Evolutionary conservation across 805 yeast genomes (phyloP), one percentile per base, ranked within the genome.

Genomic region (Teunomyces gatunensis): DNA sequence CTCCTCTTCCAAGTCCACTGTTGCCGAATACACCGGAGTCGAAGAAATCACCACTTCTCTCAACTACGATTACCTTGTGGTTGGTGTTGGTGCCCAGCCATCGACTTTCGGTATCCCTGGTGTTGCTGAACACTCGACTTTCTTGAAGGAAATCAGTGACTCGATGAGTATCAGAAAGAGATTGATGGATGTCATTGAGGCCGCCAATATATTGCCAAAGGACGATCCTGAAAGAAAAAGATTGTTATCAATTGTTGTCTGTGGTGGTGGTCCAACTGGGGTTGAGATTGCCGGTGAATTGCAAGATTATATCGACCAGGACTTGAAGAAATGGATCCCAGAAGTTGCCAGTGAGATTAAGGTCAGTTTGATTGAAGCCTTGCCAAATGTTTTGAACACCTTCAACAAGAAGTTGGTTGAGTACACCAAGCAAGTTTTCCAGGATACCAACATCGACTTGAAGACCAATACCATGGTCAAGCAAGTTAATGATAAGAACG

Each of bases 201-300:
- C 89, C 53, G 96, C 97, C 37, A 82, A 87, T 57, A 74, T 85
- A 54, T 79, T 90, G 57, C 88, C 94, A 48, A 79, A 79, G 57
- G 84, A 74, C 46, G 88, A 82, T 56, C 83, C 84, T 17, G 96
- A 88, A 66, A 83, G 97, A 71, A 80, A 83, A 71, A 82, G 96
- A 67, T 78, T 92, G 59, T 79, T 91, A 65, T 86, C 85, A 53
- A 84, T 90, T 59, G 92, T 92, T 53, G 96, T 92, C 53, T 95
- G 94, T 57, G 98, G 98, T 61, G 98, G 97, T 71, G 98, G 98
- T 54, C 97, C 98, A 65, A 91, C 98, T 39, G 98, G 98, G 74
- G 97, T 91, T 53, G 97, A 90, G 73, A 87, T 90, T 60, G 97
- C 97, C 56, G 98, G 96, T 62, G 97, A 92, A 72, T 74, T 91